Base-by-base conservation (phyloP, 768 basidiomycete species). In the Rhodosporidiobolus odoratus region DNA sequence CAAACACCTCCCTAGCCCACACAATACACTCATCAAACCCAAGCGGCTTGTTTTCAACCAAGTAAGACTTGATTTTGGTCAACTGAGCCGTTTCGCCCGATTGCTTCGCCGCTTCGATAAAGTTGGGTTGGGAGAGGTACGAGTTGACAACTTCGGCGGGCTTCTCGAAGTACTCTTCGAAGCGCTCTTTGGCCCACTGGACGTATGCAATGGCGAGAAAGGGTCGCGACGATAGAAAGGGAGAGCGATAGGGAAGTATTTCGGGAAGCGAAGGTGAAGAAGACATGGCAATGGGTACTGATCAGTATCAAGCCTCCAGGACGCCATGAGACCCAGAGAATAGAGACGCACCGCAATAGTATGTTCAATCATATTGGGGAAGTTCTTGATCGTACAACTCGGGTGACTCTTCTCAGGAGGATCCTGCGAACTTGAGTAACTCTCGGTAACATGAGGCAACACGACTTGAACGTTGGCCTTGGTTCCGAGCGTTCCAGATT, bases 391-490 rank as follows among this genome's bases (percentile, higher is more conserved):
- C 2, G 96, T 99, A 80, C 96, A 99, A 34, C 90, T 91, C 32
- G 96, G 90, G 2, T 93, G 88, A 78, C 94, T 89, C 81, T 96
- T 98, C 82, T 99, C 96, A 15, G 96, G 96, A 54, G 96, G 96
- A 79, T 99, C 96, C 81, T 98, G 96, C 21, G 94, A 97, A 15
- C 93, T 95, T 21, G 90, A 88, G 80, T 99, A 99, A 25, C 92
- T 95, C 80, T 99, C 96, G 21, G 95, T 96, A 48, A 97, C 75
- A 79, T 96, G 86, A 30, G 95, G 96, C 59, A 97, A 85, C 66
- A 99, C 85, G 73, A 98, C 92, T 81, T 99, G 96, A 8, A 89
- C 88, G 80, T 98, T 99, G 72, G 92, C 96, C 82, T 98, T 97
- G 45, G 96, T 99, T 62, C 96, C 96, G 69, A 99, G 86, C 25